phyloP scores from a whole-genome alignment of 331 rosid species.

The Quercus phellos region DNA sequence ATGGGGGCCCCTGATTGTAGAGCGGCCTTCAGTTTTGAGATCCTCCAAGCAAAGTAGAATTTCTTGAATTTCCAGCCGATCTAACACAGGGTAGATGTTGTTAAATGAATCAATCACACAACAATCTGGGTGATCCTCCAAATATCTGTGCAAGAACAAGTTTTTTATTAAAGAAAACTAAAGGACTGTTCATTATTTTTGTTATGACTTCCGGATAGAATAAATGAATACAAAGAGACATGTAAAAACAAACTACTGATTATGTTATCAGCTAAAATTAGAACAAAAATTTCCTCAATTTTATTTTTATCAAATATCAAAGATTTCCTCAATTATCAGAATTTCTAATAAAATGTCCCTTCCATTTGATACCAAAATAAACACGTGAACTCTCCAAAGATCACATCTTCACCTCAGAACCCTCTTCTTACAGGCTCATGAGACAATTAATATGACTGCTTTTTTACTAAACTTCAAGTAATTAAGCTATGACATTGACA shows the following conservation, averaged over 20 bases:
- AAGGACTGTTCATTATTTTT: background rate
- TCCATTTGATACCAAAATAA: background rate
- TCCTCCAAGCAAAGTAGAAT: constrained; percentile 64
- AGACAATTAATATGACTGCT: background rate
- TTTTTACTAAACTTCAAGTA: background rate
- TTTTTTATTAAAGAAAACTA: background rate
- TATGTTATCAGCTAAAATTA: too few species aligned
- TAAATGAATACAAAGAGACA: too few species aligned
- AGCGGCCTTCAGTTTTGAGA: constrained; percentile 38
- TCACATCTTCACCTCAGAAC: background rate
- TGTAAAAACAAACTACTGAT: too few species aligned
- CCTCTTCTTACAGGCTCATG: background rate
- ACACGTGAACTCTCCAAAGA: background rate
- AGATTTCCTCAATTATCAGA: too few species aligned
- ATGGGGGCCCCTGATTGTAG: constrained; percentile 63
- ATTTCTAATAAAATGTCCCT: background rate
- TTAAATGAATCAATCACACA: constrained; percentile 75
- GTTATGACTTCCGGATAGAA: too few species aligned
- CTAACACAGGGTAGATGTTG: constrained; percentile 57
- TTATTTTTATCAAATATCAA: too few species aligned
- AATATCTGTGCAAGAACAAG: constrained; percentile 35
- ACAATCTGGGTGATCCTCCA: constrained; percentile 48
- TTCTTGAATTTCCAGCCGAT: constrained; percentile 70
- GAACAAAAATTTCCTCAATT: too few species aligned
- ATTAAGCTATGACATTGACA: background rate